phyloP scores from a whole-genome alignment of 1,284 basidiomycete species.

The Microbotryum violaceum region DNA sequence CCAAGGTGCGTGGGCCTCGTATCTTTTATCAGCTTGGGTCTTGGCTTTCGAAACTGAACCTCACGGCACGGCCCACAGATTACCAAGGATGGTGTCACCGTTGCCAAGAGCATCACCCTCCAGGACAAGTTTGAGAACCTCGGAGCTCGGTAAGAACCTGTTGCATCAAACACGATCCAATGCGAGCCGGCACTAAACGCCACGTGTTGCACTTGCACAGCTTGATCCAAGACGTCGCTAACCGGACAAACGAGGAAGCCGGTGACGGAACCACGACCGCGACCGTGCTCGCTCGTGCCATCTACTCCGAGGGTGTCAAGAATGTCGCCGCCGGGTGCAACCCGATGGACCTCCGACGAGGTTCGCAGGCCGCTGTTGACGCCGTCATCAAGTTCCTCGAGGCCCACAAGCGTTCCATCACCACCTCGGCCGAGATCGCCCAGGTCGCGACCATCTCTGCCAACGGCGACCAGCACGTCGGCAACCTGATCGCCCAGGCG shows the following conservation, averaged over 20 bases:
- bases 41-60: background rate
- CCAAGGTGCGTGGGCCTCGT: slow-evolving; percentile 53
- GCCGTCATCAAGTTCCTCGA: slow-evolving; percentile 89
- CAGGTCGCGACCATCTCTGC: slow-evolving; percentile 94
- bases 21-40: background rate
- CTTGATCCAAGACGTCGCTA: slow-evolving; percentile 89
- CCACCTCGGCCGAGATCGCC: slow-evolving; percentile 94
- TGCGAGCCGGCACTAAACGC: background rate
- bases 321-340: slow-evolving; percentile 99
- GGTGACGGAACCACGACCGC: slow-evolving; percentile 98
- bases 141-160: slow-evolving; percentile 72
- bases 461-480: slow-evolving; percentile 90
- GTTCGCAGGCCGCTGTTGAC: slow-evolving; percentile 92
- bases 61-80: slow-evolving; percentile 8
- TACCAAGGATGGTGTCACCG: slow-evolving; percentile 79
- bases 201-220: slow-evolving; percentile 43
- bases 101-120: slow-evolving; percentile 87
- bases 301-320: slow-evolving; percentile 98
- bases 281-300: slow-evolving; percentile 90
- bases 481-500: slow-evolving; percentile 93
- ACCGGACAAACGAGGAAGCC: slow-evolving; percentile 94
- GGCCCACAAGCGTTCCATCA: slow-evolving; percentile 84
- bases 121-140: slow-evolving; percentile 99
- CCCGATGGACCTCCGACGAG: slow-evolving; percentile 97
- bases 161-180: background rate